Conservation (phyloP, 345 rosid species). For the Eucalyptus leucophloia region DNA sequence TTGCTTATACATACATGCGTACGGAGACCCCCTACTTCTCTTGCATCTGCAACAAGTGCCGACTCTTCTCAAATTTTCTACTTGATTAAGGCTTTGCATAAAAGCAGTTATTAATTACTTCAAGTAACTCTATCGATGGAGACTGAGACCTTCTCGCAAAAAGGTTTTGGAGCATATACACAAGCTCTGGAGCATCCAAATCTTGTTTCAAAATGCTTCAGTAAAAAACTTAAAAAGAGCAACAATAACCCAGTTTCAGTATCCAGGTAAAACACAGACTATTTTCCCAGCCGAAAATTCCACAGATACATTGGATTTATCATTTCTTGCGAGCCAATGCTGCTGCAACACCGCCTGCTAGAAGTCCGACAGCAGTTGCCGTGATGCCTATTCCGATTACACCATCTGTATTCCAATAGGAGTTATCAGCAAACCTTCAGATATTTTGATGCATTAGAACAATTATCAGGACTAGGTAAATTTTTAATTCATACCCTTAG, state of each 20-base stretch:
- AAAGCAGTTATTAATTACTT: background rate
- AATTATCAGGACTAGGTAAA: background rate
- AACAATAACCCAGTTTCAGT: background rate
- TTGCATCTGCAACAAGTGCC: background rate
- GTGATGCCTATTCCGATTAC: conserved; percentile 78
- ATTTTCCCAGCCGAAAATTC: background rate
- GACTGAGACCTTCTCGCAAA: background rate
- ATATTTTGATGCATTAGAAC: background rate
- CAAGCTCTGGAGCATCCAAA: background rate
- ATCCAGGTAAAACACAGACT: background rate
- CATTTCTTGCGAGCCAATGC: conserved; percentile 54
- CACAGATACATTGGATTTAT: background rate
- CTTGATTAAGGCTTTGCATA: background rate
- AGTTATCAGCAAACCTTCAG: background rate
- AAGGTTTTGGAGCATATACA: background rate
- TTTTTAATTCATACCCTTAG: conserved; percentile 31
- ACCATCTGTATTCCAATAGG: conserved; percentile 42
- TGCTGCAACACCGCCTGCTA: conserved; percentile 70
- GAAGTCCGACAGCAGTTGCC: conserved; percentile 60
- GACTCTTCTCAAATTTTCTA: background rate
- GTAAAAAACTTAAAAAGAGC: background rate
- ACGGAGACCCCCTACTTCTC: background rate
- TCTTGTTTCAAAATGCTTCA: background rate
- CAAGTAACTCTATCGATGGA: background rate
- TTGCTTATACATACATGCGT: background rate